Evolutionary conservation across 176 grass and related monocot species (phyloP), one percentile per base, ranked within the genome.

Genomic region (Aegilops sharonensis): DNA sequence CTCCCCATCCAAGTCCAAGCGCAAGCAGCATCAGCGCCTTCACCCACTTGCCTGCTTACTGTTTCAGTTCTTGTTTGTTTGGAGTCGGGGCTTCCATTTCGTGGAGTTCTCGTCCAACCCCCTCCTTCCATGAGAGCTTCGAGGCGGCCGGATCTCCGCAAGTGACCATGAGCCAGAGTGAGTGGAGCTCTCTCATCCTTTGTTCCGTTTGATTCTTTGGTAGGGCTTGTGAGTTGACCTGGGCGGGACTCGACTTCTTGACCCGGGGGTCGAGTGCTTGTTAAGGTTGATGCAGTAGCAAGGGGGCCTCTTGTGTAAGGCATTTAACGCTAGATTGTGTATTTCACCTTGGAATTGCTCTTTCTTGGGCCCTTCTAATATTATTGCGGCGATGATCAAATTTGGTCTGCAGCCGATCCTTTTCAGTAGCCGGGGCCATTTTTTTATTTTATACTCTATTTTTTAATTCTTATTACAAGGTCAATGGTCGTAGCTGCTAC

Each of bases 141-240:
- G 85, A 77, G 34, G 11, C 59, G 77, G 89, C 81, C 88, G 90
- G 78, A 91, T 88, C 86, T 81, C 86, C 85, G 54, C 86, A 11
- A 88, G 64, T 72, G 82, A 91, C 78, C 31, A 91, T 91, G 90
- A 91, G 32, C 82, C 81, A 85, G 56, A 85, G 90, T 91, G 82
- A 85, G 90, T 72, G 18, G 25, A 72, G 29, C 57, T 52, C 31
- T 76, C 37, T 77, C 63, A 15, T 74, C 40, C 7, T 80, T 67
- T 60, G 8, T 32, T 18, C 32, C 50, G 2, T 82, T 15, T 18
- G 34, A 52, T 91, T 91, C 85, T 80, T 80, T 59, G 56, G 17
- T 21, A 21, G 18, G 61, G 77, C 68, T 52, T 39, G 43, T 29
- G 69, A 80, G 81, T 91, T 91, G 76, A 91, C 76, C 68, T 81